Evolutionary conservation across 768 basidiomycete species (phyloP).

Genomic region (Boletus rufocinnamomeus): DNA sequence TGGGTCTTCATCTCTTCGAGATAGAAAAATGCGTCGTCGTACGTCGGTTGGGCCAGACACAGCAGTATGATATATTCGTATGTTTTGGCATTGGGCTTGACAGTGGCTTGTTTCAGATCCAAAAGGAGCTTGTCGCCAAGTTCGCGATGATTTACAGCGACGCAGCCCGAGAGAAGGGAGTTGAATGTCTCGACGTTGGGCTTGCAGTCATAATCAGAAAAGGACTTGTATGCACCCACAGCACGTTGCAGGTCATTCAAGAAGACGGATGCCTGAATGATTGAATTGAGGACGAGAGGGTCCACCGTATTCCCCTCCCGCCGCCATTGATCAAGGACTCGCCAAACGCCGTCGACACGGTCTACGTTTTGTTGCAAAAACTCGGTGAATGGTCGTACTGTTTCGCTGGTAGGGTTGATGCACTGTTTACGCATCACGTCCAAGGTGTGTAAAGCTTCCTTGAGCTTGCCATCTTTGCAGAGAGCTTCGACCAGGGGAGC

Average conservation of each 20-base stretch:
- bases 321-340: conserved; percentile 59
- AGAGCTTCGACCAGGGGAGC: conserved; percentile 77
- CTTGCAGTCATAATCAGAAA: conserved; percentile 51
- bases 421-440: conserved; percentile 57
- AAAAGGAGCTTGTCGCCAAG: conserved; percentile 67
- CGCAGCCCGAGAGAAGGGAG: conserved; percentile 64
- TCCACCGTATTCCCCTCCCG: conserved; percentile 55
- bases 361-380: conserved; percentile 50
- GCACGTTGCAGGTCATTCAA: conserved; percentile 74
- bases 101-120: conserved; percentile 60
- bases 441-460: conserved; percentile 63
- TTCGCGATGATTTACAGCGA: conserved; percentile 55
- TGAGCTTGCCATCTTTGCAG: conserved; percentile 53
- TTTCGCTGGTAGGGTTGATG: conserved; percentile 51
- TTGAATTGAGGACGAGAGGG: conserved; percentile 58
- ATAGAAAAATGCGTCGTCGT: conserved; percentile 88
- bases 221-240: conserved; percentile 71
- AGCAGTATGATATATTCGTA: conserved; percentile 70
- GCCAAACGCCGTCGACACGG: conserved; percentile 64
- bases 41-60: conserved; percentile 67
- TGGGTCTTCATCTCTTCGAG: conserved; percentile 84
- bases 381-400: conserved; percentile 54
- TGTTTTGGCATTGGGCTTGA: conserved; percentile 59
- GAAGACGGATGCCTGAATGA: conserved; percentile 63
- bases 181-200: conserved; percentile 73